phyloP scores from a whole-genome alignment of 2,329 filamentous ascomycete genomes.

The Fusarium devonianum region DNA sequence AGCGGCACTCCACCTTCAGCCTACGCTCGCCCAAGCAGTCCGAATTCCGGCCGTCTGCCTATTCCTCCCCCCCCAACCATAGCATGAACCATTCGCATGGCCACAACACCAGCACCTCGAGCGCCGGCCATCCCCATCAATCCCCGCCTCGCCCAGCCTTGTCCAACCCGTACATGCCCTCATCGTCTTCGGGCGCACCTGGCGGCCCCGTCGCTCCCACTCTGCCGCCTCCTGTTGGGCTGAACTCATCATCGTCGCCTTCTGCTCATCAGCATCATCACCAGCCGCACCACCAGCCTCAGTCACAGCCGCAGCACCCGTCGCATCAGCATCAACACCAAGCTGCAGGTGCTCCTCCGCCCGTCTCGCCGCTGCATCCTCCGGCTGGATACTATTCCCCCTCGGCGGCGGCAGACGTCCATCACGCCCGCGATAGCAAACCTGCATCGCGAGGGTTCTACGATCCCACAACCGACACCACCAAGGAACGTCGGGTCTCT shows the following conservation, averaged over 20 bases:
- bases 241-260: slow-evolving; percentile 36
- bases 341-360: slow-evolving; percentile 38
- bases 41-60: slow-evolving; percentile 49
- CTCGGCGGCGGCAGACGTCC: slow-evolving; percentile 41
- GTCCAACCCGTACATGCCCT: slow-evolving; percentile 49
- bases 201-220: slow-evolving; percentile 44
- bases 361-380: slow-evolving; percentile 54
- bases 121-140: slow-evolving; percentile 43
- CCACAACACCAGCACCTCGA: slow-evolving; percentile 39
- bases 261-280: slow-evolving; percentile 40
- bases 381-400: slow-evolving; percentile 52
- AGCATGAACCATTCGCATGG: slow-evolving; percentile 16
- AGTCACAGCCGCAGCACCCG: slow-evolving; percentile 51
- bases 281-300: slow-evolving; percentile 35
- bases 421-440: slow-evolving; percentile 49
- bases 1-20: slow-evolving; percentile 55
- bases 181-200: slow-evolving; percentile 43
- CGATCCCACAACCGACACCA: slow-evolving; percentile 61
- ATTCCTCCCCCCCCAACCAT: slow-evolving; percentile 42
- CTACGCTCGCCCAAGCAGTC: slow-evolving; percentile 58
- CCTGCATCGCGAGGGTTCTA: slow-evolving; percentile 57
- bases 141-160: slow-evolving; percentile 44
- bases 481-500: slow-evolving; percentile 54
- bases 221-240: slow-evolving; percentile 43
- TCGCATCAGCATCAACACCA: slow-evolving; percentile 33